Percentiles rank a stretch among this genome's conserved stretches.
Conservation (phyloP, 23 red algal genomes). For the Chondrus crispus region DNA sequence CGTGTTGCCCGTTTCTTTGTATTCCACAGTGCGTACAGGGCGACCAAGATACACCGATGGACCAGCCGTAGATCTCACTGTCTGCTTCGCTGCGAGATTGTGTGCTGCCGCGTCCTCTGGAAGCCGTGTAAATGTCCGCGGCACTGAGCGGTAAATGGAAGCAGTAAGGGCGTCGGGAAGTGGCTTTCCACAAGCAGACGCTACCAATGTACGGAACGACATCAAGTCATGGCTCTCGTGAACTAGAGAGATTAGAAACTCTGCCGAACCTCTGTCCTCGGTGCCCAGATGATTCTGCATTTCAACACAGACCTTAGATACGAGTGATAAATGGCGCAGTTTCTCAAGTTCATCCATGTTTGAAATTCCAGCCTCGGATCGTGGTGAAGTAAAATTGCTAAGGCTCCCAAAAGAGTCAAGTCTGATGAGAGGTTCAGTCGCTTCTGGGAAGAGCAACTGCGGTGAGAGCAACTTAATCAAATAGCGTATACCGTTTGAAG, state of each 20-base stretch:
- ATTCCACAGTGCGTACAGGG: neutral
- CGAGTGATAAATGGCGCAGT: constrained; percentile 56
- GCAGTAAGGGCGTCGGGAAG: constrained; percentile 50
- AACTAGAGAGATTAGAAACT: constrained; percentile 78
- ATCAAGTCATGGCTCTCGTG: constrained; percentile 17
- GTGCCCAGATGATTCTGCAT: constrained; percentile 84
- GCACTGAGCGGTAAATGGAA: constrained; percentile 58
- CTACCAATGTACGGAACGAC: constrained; percentile 36
- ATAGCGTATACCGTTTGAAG: no score
- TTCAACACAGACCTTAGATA: constrained; percentile 65
- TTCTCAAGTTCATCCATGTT: constrained; percentile 72
- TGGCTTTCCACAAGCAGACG: constrained; percentile 19
- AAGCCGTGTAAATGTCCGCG: neutral
- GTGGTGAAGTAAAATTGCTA: no score
- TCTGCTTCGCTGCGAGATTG: neutral
- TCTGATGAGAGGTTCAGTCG: no score
- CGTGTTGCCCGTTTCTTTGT: neutral
- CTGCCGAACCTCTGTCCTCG: constrained; percentile 77
- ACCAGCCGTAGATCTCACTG: neutral
- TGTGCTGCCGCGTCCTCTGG: neutral
- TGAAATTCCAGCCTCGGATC: no score
- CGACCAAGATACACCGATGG: neutral
- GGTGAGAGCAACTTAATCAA: no score
- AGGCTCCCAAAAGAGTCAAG: no score
- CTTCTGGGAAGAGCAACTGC: no score